Conservation (phyloP, 2,329 filamentous ascomycete species). For the Acrocalymma vagum region DNA sequence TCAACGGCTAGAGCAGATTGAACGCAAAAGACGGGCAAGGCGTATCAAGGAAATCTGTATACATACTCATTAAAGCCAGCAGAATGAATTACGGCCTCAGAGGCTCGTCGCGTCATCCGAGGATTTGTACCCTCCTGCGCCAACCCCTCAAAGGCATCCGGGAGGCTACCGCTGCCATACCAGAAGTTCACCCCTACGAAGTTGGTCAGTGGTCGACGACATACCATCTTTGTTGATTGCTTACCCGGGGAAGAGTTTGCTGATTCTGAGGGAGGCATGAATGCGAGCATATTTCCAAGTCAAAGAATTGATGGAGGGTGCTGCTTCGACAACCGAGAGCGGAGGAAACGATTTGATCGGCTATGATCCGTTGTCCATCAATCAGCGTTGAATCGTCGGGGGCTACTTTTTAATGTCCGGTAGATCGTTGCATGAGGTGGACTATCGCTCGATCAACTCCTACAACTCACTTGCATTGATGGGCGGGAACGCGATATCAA, state of each 20-base stretch:
- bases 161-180: constrained; percentile 41
- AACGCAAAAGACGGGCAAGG: no score
- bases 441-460: no score
- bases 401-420: constrained; percentile 38
- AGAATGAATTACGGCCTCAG: constrained; percentile 39
- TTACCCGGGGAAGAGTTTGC: constrained; percentile 44
- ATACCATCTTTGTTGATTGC: constrained; percentile 10
- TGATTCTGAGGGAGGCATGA: constrained; percentile 47
- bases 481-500: constrained; percentile 43
- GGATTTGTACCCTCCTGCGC: constrained; percentile 30
- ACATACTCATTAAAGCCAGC: constrained; percentile 40
- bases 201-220: constrained; percentile 18
- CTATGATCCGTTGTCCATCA: constrained; percentile 31
- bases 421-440: constrained; percentile 31
- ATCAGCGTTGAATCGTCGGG: constrained; percentile 40
- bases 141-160: constrained; percentile 35
- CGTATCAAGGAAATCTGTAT: no score
- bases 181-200: constrained; percentile 39
- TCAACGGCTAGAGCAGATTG: no score
- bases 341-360: constrained; percentile 29
- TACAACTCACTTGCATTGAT: constrained; percentile 39
- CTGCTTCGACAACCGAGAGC: constrained; percentile 28
- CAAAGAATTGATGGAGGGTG: constrained; percentile 25
- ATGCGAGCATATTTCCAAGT: constrained; percentile 43
- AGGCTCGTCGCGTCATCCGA: constrained; percentile 42